Evolutionary conservation across 73 alveolate species (phyloP).

Genomic region (Breviolum minutum): DNA sequence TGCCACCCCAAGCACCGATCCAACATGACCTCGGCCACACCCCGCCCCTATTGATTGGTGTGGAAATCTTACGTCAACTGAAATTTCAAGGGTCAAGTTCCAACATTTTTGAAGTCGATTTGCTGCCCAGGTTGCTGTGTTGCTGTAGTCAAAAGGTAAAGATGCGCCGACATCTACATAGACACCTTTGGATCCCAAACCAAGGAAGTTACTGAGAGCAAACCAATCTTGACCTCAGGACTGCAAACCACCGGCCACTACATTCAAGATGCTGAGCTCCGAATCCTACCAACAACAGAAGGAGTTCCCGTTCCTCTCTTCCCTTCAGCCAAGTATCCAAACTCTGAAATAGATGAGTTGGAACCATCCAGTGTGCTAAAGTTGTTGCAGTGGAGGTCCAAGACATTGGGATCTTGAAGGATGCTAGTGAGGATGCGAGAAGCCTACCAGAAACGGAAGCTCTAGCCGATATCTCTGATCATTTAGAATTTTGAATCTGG

Average conservation of each 20-base stretch:
- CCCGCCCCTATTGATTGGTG: background rate
- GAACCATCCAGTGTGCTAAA: conserved; percentile 33
- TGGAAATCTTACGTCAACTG: too few relatives aligned
- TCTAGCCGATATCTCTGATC: background rate
- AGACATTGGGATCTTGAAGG: conserved; percentile 73
- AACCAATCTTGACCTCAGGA: conserved; percentile 70
- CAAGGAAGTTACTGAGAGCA: conserved; percentile 73
- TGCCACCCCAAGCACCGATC: conserved; percentile 85
- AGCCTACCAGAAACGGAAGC: background rate
- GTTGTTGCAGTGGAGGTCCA: conserved; percentile 65
- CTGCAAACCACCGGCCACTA: background rate
- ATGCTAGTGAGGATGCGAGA: conserved; percentile 52
- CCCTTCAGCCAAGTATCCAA: conserved; percentile 6
- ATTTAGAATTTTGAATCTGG: background rate
- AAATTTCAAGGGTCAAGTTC: background rate
- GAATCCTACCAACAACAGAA: background rate
- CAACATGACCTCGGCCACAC: conserved; percentile 34
- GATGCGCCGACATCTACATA: conserved; percentile 81
- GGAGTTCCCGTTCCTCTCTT: background rate
- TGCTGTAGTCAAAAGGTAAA: conserved; percentile 75
- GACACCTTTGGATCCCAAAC: conserved; percentile 34
- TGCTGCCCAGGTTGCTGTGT: conserved; percentile 35
- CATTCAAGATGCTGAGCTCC: background rate
- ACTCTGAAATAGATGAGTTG: conserved; percentile 75
- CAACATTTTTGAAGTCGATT: background rate